phyloP scores from a whole-genome alignment of 2,329 filamentous ascomycete species.

The Beauveria varroae region DNA sequence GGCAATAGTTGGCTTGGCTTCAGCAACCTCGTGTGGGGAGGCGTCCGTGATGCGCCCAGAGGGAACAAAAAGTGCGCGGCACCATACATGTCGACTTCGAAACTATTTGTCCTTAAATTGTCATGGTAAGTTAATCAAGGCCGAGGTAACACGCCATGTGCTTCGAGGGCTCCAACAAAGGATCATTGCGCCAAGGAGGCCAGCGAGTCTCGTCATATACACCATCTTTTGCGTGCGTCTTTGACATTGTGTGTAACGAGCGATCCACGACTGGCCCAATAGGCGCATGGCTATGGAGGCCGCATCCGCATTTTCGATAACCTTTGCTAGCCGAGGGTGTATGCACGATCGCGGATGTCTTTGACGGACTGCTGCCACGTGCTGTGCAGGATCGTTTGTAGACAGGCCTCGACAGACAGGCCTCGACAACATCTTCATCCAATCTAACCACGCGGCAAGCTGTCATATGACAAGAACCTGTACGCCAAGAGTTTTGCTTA shows the following conservation, averaged over 20 bases:
- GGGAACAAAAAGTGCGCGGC: not conserved
- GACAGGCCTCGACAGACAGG: too few relatives aligned
- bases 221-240: too few relatives aligned
- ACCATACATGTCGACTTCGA: too few relatives aligned
- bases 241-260: too few relatives aligned
- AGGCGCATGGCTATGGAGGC: not conserved
- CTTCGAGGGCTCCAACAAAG: not conserved
- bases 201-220: too few relatives aligned
- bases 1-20: not conserved
- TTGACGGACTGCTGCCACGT: not conserved
- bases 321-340: not conserved
- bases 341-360: not conserved
- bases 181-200: not conserved
- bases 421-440: too few relatives aligned
- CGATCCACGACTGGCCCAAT: too few relatives aligned
- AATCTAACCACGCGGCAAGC: too few relatives aligned
- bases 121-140: not conserved
- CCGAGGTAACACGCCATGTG: not conserved
- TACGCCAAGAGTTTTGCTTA: not conserved
- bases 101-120: not conserved
- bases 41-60: not conserved
- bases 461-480: too few relatives aligned
- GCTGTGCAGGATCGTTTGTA: not conserved
- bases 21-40: not conserved
- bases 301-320: not conserved